Evolutionary conservation across 2,329 filamentous ascomycete genomes (phyloP).

Genomic region (Penicillium brasilianum): DNA sequence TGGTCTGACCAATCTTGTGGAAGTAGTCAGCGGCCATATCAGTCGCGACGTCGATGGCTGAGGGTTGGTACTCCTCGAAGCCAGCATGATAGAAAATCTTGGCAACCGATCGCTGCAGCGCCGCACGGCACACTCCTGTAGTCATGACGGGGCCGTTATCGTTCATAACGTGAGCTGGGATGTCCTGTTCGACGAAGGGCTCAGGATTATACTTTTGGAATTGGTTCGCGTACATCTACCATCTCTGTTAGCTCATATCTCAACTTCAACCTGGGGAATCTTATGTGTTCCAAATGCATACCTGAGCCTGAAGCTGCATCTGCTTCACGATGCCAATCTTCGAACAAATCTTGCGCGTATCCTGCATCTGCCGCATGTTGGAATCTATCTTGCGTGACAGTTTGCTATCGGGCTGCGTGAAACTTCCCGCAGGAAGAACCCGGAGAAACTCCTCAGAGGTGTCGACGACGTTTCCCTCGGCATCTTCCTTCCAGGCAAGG

Average conservation of each 20-base stretch:
- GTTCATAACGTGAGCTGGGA: constrained; percentile 85
- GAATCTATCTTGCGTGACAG: constrained; percentile 81
- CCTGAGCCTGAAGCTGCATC: constrained; percentile 98
- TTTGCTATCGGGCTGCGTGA: constrained; percentile 73
- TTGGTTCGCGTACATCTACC: constrained; percentile 91
- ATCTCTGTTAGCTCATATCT: constrained; percentile 14
- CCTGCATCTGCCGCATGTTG: constrained; percentile 94
- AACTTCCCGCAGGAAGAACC: constrained; percentile 75
- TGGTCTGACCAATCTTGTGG: constrained; percentile 76
- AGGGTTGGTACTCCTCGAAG: constrained; percentile 96
- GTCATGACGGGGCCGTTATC: constrained; percentile 90
- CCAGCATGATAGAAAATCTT: constrained; percentile 96
- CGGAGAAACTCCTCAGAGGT: constrained; percentile 83
- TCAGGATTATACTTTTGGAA: constrained; percentile 95
- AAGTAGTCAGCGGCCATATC: constrained; percentile 92
- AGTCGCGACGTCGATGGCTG: constrained; percentile 86
- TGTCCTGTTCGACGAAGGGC: constrained; percentile 84
- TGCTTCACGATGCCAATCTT: constrained; percentile 99
- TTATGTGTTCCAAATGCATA: constrained; percentile 49
- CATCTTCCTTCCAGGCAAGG: constrained; percentile 86
- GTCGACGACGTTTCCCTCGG: constrained; percentile 86
- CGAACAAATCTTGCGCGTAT: constrained; percentile 91
- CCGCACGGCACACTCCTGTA: constrained; percentile 77
- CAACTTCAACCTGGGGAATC: neutral
- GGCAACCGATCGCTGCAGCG: constrained; percentile 85